Conservation (phyloP, 208 protist species). For the Trichomonas gallinae region DNA sequence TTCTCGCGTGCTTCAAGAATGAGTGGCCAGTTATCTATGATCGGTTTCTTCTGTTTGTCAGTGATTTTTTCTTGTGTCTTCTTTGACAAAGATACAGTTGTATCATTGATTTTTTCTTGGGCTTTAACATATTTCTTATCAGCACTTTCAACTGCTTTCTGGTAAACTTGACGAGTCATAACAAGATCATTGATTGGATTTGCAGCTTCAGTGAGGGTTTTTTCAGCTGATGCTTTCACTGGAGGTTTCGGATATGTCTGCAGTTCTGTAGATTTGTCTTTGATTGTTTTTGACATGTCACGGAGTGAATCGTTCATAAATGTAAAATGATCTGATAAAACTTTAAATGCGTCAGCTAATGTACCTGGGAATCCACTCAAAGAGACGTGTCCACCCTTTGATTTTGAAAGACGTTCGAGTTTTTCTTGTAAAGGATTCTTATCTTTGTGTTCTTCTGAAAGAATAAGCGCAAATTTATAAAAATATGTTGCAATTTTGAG, state of each 20-base stretch:
- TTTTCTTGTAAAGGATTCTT: not conserved
- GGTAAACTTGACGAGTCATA: not conserved
- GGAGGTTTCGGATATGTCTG: not conserved
- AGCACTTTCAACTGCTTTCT: not conserved
- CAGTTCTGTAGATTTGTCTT: not conserved
- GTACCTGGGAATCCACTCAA: not conserved
- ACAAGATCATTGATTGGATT: not conserved
- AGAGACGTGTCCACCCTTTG: not conserved
- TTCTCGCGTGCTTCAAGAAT: not conserved
- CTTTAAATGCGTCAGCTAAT: not conserved
- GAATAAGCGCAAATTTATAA: not conserved
- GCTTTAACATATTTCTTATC: not conserved
- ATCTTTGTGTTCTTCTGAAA: not conserved
- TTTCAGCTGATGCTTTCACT: not conserved
- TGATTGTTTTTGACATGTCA: not conserved
- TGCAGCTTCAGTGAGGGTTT: not conserved
- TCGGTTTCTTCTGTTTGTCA: not conserved
- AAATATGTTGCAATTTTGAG: not conserved
- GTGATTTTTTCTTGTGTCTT: not conserved
- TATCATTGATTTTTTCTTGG: not conserved
- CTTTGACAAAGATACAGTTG: not conserved
- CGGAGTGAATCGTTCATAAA: not conserved
- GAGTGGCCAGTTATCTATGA: not conserved
- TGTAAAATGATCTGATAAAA: not conserved
- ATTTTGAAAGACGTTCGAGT: not conserved